These are phyloP conservation scores for Phytophthora sp. DNA, from an alignment of 352 stramenopile genomes.

Conservation along the genomic window DNA sequence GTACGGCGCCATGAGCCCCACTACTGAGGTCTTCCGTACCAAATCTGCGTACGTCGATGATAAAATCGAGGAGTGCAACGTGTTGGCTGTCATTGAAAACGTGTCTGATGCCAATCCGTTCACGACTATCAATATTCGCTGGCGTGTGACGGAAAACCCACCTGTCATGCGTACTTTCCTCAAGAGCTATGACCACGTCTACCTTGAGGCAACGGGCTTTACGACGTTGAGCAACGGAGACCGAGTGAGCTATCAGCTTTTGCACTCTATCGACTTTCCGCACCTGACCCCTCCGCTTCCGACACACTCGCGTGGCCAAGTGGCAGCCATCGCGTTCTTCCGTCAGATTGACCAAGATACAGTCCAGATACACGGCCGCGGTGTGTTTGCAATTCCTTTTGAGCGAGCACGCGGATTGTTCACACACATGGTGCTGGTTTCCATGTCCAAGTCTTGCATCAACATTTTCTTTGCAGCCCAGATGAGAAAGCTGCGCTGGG, in stretches of 20 bases:
- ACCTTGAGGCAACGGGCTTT: constrained; percentile 42
- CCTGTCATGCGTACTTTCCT: constrained; percentile 33
- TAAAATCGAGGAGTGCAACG: constrained; percentile 37
- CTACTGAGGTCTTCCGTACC: constrained; percentile 34
- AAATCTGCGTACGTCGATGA: constrained; percentile 38
- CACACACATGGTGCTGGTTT: constrained; percentile 33
- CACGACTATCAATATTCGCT: constrained; percentile 24
- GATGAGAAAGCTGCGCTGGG: constrained; percentile 44
- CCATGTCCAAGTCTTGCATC: constrained; percentile 37
- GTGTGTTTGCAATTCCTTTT: constrained; percentile 31
- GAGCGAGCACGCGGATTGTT: constrained; percentile 27
- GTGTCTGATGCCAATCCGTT: constrained; percentile 30
- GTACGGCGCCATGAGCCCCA: constrained; percentile 37
- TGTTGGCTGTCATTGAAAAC: constrained; percentile 36
- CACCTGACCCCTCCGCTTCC: constrained; percentile 24
- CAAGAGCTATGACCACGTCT: constrained; percentile 46
- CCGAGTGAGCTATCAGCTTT: constrained; percentile 35
- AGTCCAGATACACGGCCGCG: constrained; percentile 26
- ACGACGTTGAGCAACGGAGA: constrained; percentile 23
- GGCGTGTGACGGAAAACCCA: constrained; percentile 32
- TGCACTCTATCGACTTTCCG: constrained; percentile 41
- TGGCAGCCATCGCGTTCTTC: constrained; percentile 27
- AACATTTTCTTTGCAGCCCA: constrained; percentile 39
- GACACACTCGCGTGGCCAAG: constrained; percentile 27
- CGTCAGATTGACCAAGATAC: constrained; percentile 25